phyloP scores from a whole-genome alignment of 1,139 yeast genomes.

The Candida glucosophila region DNA sequence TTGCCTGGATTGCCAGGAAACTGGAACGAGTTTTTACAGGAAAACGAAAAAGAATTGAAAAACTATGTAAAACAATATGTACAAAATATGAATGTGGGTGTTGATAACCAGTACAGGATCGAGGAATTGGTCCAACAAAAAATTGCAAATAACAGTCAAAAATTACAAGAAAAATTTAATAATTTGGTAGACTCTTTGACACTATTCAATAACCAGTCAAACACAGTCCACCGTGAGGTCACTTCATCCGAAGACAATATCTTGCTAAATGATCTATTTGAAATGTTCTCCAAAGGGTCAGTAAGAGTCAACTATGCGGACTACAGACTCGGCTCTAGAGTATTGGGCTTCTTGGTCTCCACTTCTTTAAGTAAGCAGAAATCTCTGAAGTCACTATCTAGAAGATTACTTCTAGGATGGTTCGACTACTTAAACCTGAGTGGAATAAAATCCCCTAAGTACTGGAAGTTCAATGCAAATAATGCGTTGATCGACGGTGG shows the following conservation, averaged over 20 bases:
- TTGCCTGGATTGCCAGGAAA: constrained; percentile 1
- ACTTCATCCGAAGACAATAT: constrained; percentile 10
- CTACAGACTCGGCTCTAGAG: constrained; percentile 30
- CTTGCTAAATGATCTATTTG: constrained; percentile 20
- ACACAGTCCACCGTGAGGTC: constrained; percentile 3
- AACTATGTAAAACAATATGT: constrained; percentile 8
- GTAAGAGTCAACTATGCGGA: constrained; percentile 35
- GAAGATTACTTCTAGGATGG: constrained; percentile 33
- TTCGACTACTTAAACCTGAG: constrained; percentile 22
- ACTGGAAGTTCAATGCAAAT: constrained; percentile 32
- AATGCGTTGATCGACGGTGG: constrained; percentile 30
- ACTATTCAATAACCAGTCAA: constrained; percentile 3
- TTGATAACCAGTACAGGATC: constrained; percentile 13
- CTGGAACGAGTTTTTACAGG: constrained; percentile 17
- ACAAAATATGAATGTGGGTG: constrained; percentile 6
- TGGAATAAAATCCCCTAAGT: constrained; percentile 14
- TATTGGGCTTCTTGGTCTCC: constrained; percentile 33
- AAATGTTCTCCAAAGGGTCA: constrained; percentile 27
- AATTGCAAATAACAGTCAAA: constrained; percentile 16
- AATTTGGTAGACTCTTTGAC: constrained; percentile 18
- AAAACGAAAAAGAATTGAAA: constrained; percentile 13
- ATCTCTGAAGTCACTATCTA: constrained; percentile 9
- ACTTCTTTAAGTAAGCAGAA: constrained; percentile 1
- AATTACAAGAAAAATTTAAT: constrained; percentile 18
- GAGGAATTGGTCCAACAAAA: constrained; percentile 14